These are phyloP conservation scores for Cystobasidium tubakii DNA, from an alignment of 768 basidiomycete species.

Conservation along the genomic window DNA sequence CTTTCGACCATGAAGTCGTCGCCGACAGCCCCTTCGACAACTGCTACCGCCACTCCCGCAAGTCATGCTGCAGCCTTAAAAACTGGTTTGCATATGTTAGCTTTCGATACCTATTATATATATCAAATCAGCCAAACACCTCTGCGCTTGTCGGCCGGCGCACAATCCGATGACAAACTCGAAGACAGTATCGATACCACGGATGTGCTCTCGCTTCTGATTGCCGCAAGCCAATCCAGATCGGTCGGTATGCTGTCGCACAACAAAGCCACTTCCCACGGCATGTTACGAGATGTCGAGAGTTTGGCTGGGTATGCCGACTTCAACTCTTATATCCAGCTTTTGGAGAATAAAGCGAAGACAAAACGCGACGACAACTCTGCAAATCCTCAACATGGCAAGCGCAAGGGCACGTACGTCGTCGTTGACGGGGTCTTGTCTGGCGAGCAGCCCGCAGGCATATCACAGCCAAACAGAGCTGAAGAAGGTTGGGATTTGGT, in stretches of 20 bases:
- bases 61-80: slow-evolving; percentile 1
- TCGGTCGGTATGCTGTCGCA: background rate
- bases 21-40: background rate
- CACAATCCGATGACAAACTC: background rate
- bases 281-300: background rate
- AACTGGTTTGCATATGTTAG: slow-evolving; percentile 8
- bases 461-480: background rate
- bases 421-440: background rate
- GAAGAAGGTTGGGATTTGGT: background rate
- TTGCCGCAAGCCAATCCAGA: background rate
- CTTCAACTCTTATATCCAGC: background rate
- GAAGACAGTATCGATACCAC: background rate
- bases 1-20: background rate
- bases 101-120: slow-evolving; percentile 7
- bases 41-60: background rate
- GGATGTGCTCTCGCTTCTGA: background rate
- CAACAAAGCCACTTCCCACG: background rate
- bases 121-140: background rate
- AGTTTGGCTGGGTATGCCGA: background rate
- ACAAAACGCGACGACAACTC: background rate
- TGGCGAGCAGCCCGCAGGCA: too few species aligned
- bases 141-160: background rate
- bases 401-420: background rate
- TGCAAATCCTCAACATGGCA: background rate
- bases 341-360: background rate